Evolutionary conservation across 305 asterid genomes (phyloP).

Genomic region (Fraxinus baroniana): DNA sequence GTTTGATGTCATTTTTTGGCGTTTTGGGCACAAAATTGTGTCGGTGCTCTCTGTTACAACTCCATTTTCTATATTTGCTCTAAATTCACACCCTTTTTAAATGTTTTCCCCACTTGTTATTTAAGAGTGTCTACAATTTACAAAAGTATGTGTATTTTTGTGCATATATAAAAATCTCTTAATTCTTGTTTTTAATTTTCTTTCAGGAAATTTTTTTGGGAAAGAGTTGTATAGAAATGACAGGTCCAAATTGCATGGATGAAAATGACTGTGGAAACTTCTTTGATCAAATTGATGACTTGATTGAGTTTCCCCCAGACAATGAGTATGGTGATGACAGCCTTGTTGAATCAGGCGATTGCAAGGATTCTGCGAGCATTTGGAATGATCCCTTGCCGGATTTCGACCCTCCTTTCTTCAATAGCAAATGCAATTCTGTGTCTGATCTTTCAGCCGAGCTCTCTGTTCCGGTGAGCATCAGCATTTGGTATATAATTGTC

Average conservation of each 20-base stretch:
- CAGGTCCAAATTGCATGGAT: conserved; percentile 62
- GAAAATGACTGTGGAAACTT: conserved; percentile 80
- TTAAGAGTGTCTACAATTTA: neutral
- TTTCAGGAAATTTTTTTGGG: conserved; percentile 30
- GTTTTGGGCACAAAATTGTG: neutral
- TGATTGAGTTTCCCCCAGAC: conserved; percentile 78
- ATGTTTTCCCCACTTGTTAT: neutral
- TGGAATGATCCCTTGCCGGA: conserved; percentile 66
- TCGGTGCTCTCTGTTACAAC: neutral
- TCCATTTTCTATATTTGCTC: neutral
- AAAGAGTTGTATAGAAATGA: conserved; percentile 21
- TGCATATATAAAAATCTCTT: neutral
- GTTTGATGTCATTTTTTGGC: no score
- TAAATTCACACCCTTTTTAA: no score
- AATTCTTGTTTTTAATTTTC: neutral
- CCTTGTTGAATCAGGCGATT: conserved; percentile 47
- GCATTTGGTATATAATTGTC: neutral
- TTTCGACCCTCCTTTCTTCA: conserved; percentile 47
- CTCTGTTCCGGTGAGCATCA: conserved; percentile 76
- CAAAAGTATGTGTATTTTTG: neutral
- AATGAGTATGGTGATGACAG: conserved; percentile 47
- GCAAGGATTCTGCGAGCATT: conserved; percentile 57
- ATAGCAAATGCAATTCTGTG: conserved; percentile 33
- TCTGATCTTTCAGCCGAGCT: conserved; percentile 72
- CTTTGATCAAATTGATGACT: conserved; percentile 89